Percentiles rank a stretch among this genome's conserved stretches.
phyloP scores from a whole-genome alignment of 441 rosid species.

The Iberis amara region DNA sequence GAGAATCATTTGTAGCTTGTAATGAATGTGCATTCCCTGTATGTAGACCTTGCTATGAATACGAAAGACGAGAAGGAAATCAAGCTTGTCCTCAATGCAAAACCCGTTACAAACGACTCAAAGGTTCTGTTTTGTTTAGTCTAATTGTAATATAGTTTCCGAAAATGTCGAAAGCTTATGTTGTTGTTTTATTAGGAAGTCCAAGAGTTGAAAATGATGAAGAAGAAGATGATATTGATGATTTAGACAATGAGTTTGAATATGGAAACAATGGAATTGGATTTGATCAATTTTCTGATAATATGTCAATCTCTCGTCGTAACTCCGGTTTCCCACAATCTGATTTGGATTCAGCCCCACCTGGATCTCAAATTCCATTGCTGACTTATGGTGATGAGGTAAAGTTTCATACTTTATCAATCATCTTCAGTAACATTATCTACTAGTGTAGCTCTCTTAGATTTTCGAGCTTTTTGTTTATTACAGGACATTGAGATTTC shows the following conservation, averaged over 20 bases:
- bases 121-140: constrained; percentile 41
- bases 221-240: constrained; percentile 78
- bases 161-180: not conserved
- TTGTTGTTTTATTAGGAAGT: constrained; percentile 44
- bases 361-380: constrained; percentile 57
- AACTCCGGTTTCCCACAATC: constrained; percentile 44
- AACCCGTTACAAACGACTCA: constrained; percentile 72
- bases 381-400: constrained; percentile 71
- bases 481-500: constrained; percentile 57
- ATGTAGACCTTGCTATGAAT: constrained; percentile 86
- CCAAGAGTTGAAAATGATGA: constrained; percentile 79
- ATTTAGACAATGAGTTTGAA: constrained; percentile 69
- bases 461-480: constrained; percentile 5
- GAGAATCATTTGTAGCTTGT: constrained; percentile 80
- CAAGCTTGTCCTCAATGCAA: constrained; percentile 80
- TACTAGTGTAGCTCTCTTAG: constrained; percentile 7
- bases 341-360: constrained; percentile 52
- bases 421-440: not conserved
- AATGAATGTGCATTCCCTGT: constrained; percentile 94
- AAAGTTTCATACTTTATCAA: not conserved
- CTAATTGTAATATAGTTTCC: not conserved
- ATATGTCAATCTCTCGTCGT: constrained; percentile 41
- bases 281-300: constrained; percentile 44
- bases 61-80: constrained; percentile 81
- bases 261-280: constrained; percentile 40